Percentiles rank a stretch among this genome's conserved stretches.
phyloP scores from a whole-genome alignment of 768 basidiomycete genomes.

The Epithele typhae region DNA sequence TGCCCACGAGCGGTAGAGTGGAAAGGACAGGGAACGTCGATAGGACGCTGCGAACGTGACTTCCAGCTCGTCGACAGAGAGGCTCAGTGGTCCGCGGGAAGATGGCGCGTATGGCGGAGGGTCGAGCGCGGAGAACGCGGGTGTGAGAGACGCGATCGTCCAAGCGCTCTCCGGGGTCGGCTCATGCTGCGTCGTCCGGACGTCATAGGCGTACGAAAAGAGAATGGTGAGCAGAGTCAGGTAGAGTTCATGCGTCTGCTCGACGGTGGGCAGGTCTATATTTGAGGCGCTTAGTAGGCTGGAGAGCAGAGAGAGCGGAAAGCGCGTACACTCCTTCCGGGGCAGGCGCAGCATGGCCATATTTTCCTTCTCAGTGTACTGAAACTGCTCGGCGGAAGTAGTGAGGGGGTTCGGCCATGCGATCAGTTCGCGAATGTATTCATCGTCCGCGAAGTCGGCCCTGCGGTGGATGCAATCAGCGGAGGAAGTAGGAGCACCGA shows the following conservation, averaged over 20 bases:
- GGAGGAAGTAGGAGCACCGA: too few relatives aligned
- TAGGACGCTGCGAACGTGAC: slow-evolving; percentile 59
- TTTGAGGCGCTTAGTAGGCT: neutral
- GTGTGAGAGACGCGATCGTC: slow-evolving; percentile 71
- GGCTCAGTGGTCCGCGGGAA: slow-evolving; percentile 2
- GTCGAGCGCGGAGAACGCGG: slow-evolving; percentile 82
- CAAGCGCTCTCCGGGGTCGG: slow-evolving; percentile 87
- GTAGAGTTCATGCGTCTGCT: slow-evolving; percentile 60
- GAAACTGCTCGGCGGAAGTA: slow-evolving; percentile 29
- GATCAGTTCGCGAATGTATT: slow-evolving; percentile 67
- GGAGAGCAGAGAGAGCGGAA: neutral
- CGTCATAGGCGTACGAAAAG: slow-evolving; percentile 80
- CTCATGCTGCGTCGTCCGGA: slow-evolving; percentile 71
- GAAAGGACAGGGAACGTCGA: slow-evolving; percentile 71
- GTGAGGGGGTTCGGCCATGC: slow-evolving; percentile 59
- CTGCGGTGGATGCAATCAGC: slow-evolving; percentile 32
- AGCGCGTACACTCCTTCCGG: slow-evolving; percentile 45
- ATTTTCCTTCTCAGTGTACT: slow-evolving; percentile 73
- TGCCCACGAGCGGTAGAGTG: slow-evolving; percentile 73
- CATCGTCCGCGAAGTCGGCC: slow-evolving; percentile 78
- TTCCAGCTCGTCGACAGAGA: slow-evolving; percentile 43
- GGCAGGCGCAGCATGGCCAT: slow-evolving; percentile 54
- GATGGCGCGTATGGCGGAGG: slow-evolving; percentile 44
- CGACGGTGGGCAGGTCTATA: slow-evolving; percentile 55
- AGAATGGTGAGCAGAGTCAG: slow-evolving; percentile 66